Conservation (phyloP, 2,329 filamentous ascomycete genomes). For the Hypomyces perniciosus region DNA sequence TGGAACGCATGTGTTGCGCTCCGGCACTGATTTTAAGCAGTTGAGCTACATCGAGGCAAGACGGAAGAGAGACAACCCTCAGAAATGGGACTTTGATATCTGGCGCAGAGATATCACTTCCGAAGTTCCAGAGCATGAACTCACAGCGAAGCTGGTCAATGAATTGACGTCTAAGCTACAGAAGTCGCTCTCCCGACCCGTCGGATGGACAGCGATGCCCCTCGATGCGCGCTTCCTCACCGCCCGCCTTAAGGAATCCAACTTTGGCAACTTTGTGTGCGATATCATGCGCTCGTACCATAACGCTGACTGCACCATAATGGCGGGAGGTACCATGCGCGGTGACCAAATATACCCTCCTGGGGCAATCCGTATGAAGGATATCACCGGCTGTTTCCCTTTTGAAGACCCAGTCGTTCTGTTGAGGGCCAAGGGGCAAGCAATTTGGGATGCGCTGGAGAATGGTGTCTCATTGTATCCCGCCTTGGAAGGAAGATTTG, state of each 20-base stretch:
- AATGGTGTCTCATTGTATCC: conserved; percentile 78
- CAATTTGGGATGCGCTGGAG: conserved; percentile 73
- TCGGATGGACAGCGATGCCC: conserved; percentile 76
- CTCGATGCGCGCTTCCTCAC: conserved; percentile 84
- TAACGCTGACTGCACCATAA: conserved; percentile 71
- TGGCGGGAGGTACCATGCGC: conserved; percentile 79
- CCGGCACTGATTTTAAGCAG: conserved; percentile 88
- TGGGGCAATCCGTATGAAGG: conserved; percentile 68
- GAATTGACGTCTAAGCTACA: conserved; percentile 68
- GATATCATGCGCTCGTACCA: conserved; percentile 87
- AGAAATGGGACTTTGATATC: conserved; percentile 74
- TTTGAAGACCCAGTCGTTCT: conserved; percentile 88
- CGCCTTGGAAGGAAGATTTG: conserved; percentile 75
- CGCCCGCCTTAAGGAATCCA: conserved; percentile 70
- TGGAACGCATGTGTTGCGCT: conserved; percentile 76
- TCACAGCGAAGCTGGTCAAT: conserved; percentile 57
- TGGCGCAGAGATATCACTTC: conserved; percentile 67
- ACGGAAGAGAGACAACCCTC: conserved; percentile 38
- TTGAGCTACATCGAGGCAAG: conserved; percentile 80
- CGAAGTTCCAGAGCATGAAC: conserved; percentile 56
- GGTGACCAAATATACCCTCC: conserved; percentile 86
- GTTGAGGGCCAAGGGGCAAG: conserved; percentile 63
- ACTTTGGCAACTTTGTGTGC: conserved; percentile 85
- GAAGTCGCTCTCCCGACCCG: conserved; percentile 70
- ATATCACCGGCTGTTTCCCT: conserved; percentile 84